Evolutionary conservation across 2,329 filamentous ascomycete species (phyloP).

Genomic region (Nigrospora sphaerica): DNA sequence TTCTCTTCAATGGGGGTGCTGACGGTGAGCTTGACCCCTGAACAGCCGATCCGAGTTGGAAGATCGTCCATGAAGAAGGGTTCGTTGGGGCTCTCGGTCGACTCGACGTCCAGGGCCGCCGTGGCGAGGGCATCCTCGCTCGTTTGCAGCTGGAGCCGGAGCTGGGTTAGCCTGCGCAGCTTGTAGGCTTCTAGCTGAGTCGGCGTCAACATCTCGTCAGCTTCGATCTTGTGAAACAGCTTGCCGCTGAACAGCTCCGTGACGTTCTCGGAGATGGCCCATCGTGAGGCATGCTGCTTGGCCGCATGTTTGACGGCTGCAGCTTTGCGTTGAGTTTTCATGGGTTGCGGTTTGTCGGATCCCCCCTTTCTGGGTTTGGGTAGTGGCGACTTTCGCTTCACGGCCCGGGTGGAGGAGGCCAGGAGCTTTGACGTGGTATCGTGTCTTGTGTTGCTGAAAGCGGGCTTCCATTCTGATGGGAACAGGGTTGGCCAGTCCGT

Average conservation of each 20-base stretch:
- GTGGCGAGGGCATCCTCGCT: constrained; percentile 19
- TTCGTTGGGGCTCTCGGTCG: constrained; percentile 34
- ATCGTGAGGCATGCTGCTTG: constrained; percentile 31
- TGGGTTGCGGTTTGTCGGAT: constrained; percentile 28
- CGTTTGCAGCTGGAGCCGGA: constrained; percentile 19
- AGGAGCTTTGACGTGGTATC: constrained; percentile 8
- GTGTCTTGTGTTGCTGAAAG: constrained; percentile 9
- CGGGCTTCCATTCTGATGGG: neutral
- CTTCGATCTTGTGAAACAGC: constrained; percentile 48
- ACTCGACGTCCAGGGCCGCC: constrained; percentile 17
- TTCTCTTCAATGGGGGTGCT: constrained; percentile 20
- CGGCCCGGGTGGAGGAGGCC: constrained; percentile 13
- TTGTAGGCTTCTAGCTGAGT: constrained; percentile 40
- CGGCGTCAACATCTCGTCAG: constrained; percentile 52
- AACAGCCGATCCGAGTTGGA: constrained; percentile 32
- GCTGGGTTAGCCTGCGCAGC: constrained; percentile 25
- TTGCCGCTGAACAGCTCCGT: constrained; percentile 49
- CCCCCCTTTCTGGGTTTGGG: constrained; percentile 31
- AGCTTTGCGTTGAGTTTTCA: constrained; percentile 17
- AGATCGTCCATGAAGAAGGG: constrained; percentile 44
- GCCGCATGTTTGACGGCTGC: constrained; percentile 13
- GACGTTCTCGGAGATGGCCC: constrained; percentile 49
- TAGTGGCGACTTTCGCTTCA: constrained; percentile 20
- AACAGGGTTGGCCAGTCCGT: neutral
- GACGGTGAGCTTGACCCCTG: constrained; percentile 22